Percentiles rank a stretch among this genome's conserved stretches.
Conservation (phyloP, 805 yeast genomes). For the Candida ulmi region DNA sequence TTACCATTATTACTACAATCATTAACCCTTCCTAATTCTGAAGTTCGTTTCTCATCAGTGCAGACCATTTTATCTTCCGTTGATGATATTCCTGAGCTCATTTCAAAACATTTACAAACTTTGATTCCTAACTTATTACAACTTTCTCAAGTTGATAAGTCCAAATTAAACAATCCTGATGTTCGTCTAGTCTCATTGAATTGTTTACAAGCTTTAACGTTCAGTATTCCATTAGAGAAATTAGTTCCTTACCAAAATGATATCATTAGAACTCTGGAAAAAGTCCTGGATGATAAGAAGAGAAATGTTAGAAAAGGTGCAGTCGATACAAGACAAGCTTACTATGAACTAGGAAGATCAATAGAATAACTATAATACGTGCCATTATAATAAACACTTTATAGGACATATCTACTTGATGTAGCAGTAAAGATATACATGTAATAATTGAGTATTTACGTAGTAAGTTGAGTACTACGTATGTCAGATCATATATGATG, state of each 20-base stretch:
- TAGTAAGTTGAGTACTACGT: too few relatives aligned
- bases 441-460: too few relatives aligned
- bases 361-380: slow-evolving; percentile 29
- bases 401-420: too few relatives aligned
- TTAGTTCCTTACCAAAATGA: slow-evolving; percentile 46
- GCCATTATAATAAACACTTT: too few relatives aligned
- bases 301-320: slow-evolving; percentile 73
- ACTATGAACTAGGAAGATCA: slow-evolving; percentile 46
- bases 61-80: slow-evolving; percentile 53
- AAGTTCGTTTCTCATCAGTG: slow-evolving; percentile 55
- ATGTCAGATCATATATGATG: too few relatives aligned
- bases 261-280: slow-evolving; percentile 42
- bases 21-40: slow-evolving; percentile 34
- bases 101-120: slow-evolving; percentile 48
- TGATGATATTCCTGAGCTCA: slow-evolving; percentile 46
- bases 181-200: slow-evolving; percentile 54
- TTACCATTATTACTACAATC: slow-evolving; percentile 72
- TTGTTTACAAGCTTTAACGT: slow-evolving; percentile 45
- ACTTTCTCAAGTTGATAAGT: slow-evolving; percentile 16
- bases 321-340: slow-evolving; percentile 73
- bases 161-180: slow-evolving; percentile 32
- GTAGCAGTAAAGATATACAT: too few relatives aligned
- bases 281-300: slow-evolving; percentile 64
- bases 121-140: slow-evolving; percentile 51
- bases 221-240: slow-evolving; percentile 31